Percentiles rank a stretch among this genome's conserved stretches.
Conservation (phyloP, 805 yeast species). For the Yueomyces sinensis region DNA sequence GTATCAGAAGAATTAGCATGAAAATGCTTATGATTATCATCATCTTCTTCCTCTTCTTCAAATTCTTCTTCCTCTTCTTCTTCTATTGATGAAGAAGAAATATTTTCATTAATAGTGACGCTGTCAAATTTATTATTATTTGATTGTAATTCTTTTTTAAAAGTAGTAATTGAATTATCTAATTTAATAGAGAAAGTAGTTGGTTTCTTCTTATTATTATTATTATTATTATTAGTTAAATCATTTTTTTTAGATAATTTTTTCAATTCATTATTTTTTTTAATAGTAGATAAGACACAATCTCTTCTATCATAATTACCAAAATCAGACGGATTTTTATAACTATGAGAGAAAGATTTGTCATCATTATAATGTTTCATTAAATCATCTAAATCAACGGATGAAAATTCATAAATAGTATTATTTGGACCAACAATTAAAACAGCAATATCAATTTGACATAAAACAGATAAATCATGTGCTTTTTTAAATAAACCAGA, state of each 20-base stretch:
- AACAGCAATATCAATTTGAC: slow-evolving; percentile 88
- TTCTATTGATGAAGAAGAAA: too few species aligned
- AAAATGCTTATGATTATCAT: too few species aligned
- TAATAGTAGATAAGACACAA: slow-evolving; percentile 29
- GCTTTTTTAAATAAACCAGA: slow-evolving; percentile 77
- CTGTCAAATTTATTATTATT: background rate
- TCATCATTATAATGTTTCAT: slow-evolving; percentile 27
- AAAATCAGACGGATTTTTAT: slow-evolving; percentile 51
- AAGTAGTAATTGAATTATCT: background rate
- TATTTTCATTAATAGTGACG: too few species aligned
- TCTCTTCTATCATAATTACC: slow-evolving; percentile 31
- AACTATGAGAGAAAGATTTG: slow-evolving; percentile 33
- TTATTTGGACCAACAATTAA: slow-evolving; percentile 74
- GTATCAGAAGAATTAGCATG: too few species aligned
- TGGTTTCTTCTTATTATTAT: background rate
- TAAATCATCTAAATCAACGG: slow-evolving; percentile 49
- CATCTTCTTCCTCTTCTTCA: too few species aligned
- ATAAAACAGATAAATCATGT: slow-evolving; percentile 60
- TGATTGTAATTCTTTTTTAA: background rate
- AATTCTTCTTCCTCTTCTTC: too few species aligned
- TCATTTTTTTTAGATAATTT: slow-evolving; percentile 1
- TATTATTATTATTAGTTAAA: too few species aligned
- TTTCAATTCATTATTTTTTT: background rate
- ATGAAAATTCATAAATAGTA: slow-evolving; percentile 72
- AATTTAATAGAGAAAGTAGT: background rate